phyloP scores from a whole-genome alignment of 2,329 filamentous ascomycete genomes.

The Monilinia laxa region DNA sequence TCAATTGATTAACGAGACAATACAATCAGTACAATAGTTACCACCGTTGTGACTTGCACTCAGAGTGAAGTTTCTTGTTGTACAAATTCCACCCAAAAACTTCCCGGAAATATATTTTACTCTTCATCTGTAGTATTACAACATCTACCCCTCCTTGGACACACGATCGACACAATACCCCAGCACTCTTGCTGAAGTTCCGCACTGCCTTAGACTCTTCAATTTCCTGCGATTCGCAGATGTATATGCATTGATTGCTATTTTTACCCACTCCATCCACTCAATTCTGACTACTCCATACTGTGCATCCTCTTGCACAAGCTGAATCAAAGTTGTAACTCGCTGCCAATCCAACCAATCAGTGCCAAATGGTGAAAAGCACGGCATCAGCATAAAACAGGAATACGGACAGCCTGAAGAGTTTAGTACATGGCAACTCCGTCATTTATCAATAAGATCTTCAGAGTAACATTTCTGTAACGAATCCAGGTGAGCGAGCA shows the following conservation, averaged over 20 bases:
- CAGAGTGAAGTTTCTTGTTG: neutral
- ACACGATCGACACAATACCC: neutral
- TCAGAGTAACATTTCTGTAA: neutral
- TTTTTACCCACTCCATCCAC: neutral
- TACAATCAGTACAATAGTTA: neutral
- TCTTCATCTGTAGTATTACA: neutral
- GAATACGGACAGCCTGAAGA: constrained; percentile 1
- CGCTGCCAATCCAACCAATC: neutral
- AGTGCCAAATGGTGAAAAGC: neutral
- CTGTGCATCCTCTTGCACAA: neutral
- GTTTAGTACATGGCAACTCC: neutral
- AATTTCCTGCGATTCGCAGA: constrained; percentile 6
- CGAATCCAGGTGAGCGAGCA: neutral
- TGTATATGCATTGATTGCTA: constrained; percentile 4
- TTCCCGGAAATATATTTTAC: neutral
- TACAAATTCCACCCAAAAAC: neutral
- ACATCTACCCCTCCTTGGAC: neutral
- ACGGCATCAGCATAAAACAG: neutral
- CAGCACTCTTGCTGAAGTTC: neutral
- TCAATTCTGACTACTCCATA: neutral
- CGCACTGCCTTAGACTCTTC: neutral
- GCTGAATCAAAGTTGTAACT: neutral
- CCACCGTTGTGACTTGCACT: neutral
- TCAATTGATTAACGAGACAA: neutral
- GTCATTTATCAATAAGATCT: neutral